Evolutionary conservation across 352 stramenopile genomes (phyloP), one percentile per base, ranked within the genome.

Genomic region (Nannochloropsis limnetica): DNA sequence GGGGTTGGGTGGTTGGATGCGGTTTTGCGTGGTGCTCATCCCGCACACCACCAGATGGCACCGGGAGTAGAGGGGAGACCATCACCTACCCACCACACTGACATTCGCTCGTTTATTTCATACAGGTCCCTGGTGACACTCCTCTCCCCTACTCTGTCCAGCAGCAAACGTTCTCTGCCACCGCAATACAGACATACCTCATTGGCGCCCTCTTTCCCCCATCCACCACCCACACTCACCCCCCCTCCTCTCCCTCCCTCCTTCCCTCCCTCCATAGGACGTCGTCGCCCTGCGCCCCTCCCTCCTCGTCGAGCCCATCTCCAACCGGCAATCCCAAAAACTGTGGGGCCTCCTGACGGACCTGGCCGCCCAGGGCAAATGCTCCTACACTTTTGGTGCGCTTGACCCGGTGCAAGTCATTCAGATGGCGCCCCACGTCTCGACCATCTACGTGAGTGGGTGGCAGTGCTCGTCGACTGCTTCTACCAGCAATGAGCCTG

Each of bases 391-490:
- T 3, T 94, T 93, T 86, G 91, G 91, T 44, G 90, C 90, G 5
- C 87, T 94, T 3, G 90, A 98, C 90, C 93, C 95, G 80, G 95
- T 98, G 79, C 94, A 98, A 86, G 87, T 97, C n/a, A 91, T 93
- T 82, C 92, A 96, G 83, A 97, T 97, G 93, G 91, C 92, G 83
- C 92, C 93, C 82, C 89, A 98, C 89, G 89, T 99, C 80, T 94
- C 92, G 79, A 94, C 89, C 8, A 93, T 99, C 80, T 99, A 99
- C 89, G 90, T 98, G 27, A 97, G 90, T 84, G 96, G 96, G 84
- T 99, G 96, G 95, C 96, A 98, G 87, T 98, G 93, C 87, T 97
- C 91, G 80, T 95, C 91, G 37, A 96, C 93, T 69, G 92, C 93
- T 68, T 83, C 43, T n/a, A 82, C 85, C 3, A 81, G 31, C 82